Base-by-base conservation (phyloP, 1,139 yeast species). In the Casaregolazyma lundiana region DNA sequence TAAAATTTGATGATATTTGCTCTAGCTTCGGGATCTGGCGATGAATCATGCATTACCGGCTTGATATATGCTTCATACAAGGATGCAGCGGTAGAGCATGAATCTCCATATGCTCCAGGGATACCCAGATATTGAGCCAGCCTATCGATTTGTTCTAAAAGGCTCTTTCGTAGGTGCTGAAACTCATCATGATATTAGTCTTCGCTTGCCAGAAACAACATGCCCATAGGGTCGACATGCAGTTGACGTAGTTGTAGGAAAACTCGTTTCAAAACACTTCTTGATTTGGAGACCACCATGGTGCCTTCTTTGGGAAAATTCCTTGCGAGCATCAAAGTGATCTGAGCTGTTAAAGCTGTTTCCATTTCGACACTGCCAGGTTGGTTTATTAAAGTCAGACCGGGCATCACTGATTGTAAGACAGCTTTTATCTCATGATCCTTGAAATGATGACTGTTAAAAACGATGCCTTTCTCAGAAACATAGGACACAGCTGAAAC, bases 351-450 rank as follows among this genome's bases (percentile, higher is more conserved):
- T 1, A 66, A 75, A 2, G 80, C 80, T n/a, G 29, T 29, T 2
- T 16, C 24, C 0, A 78, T 68, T n/a, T n/a, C n/a, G n/a, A n/a
- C n/a, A 1, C 78, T 78, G 1, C 77, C n/a, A n/a, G n/a, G 69
- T 0, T 78, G 78, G 38, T 64, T 65, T 3, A 75, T 57, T 6
- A 73, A 50, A 2, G 70, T 66, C 15, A 75, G 48, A 2, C 73
- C 71, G 11, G 65, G 62, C 4, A 53, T 49, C 7, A 50, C 41
- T 2, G 72, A 66, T 38, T 66, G 60, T 9, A 61, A 49, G n/a
- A 75, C 61, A 1, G 77, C 75, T 16, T 54, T 50, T 3, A 57
- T 51, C 47, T 69, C 72, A 1, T 47, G 32, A 5, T 48, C 37
- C 1, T 66, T 59, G 44, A 55, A 59, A 9, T 52, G 44, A 18